Conservation (phyloP, 2,329 filamentous ascomycete species). For the Fusarium heterosporum region DNA sequence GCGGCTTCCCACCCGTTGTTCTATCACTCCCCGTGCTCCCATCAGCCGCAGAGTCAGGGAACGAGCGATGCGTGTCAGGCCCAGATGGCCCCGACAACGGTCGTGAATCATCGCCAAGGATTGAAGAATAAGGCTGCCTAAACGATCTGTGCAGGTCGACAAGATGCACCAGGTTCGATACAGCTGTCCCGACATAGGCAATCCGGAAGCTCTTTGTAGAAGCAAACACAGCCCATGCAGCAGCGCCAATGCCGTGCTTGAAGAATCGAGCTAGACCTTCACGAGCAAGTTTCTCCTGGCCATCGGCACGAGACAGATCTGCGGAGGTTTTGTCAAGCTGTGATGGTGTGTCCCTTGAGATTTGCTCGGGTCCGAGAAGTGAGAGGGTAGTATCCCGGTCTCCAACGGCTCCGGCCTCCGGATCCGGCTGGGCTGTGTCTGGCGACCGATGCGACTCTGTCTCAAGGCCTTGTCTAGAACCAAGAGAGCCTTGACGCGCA, state of each 20-base stretch:
- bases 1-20: slow-evolving; percentile 5
- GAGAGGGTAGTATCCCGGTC: background rate
- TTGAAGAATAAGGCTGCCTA: slow-evolving; percentile 39
- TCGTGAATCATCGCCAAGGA: background rate
- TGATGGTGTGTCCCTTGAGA: background rate
- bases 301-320: slow-evolving; percentile 16
- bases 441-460: slow-evolving; percentile 8
- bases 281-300: slow-evolving; percentile 42
- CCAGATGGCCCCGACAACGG: slow-evolving; percentile 30
- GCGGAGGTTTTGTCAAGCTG: slow-evolving; percentile 3
- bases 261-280: slow-evolving; percentile 44
- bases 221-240: slow-evolving; percentile 43
- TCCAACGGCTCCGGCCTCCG: slow-evolving; percentile 26
- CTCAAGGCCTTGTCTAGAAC: slow-evolving; percentile 11
- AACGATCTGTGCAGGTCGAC: slow-evolving; percentile 43
- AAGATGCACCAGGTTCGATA: slow-evolving; percentile 42
- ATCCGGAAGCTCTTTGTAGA: slow-evolving; percentile 45
- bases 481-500: slow-evolving; percentile 25
- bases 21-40: slow-evolving; percentile 32
- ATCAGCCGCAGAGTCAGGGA: slow-evolving; percentile 22
- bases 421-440: slow-evolving; percentile 15
- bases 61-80: slow-evolving; percentile 31
- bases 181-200: slow-evolving; percentile 44
- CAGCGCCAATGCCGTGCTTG: slow-evolving; percentile 42
- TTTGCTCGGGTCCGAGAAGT: slow-evolving; percentile 12